A percentile compares a stretch with the other conserved stretches of the same genome.
phyloP scores from a whole-genome alignment of 257 asterid species.

The Paulownia fortunei region DNA sequence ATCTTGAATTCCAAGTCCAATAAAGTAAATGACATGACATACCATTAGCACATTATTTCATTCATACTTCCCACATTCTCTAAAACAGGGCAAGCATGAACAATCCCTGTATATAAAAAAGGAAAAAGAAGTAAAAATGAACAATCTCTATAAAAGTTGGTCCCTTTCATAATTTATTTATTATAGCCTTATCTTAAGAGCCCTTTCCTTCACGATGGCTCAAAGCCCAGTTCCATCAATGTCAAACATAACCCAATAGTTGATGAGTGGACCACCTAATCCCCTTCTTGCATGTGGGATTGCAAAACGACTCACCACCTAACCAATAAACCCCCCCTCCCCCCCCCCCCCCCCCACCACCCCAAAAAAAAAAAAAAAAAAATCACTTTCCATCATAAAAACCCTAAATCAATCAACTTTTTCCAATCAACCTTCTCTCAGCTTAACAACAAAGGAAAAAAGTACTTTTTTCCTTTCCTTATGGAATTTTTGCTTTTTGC shows the following conservation, averaged over 20 bases:
- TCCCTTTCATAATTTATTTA: not conserved
- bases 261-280: slow-evolving; percentile 25
- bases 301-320: slow-evolving; percentile 3
- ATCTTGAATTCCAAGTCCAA: too few species aligned
- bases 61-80: too few species aligned
- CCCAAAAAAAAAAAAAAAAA: too few species aligned
- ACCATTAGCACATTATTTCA: too few species aligned
- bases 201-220: slow-evolving; percentile 11
- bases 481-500: slow-evolving; percentile 15
- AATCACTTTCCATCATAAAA: slow-evolving; percentile 24
- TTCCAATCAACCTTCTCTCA: not conserved
- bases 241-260: not conserved
- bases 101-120: not conserved
- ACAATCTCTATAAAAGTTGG: not conserved
- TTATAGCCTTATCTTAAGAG: not conserved
- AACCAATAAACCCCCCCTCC: not conserved
- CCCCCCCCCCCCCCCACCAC: too few species aligned
- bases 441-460: not conserved
- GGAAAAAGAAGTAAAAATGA: not conserved
- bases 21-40: too few species aligned
- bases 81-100: not conserved
- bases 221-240: not conserved
- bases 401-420: not conserved
- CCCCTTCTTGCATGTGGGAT: slow-evolving; percentile 16
- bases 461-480: not conserved